phyloP scores from a whole-genome alignment of 2,329 filamentous ascomycete species.

The Colletotrichum salicis region DNA sequence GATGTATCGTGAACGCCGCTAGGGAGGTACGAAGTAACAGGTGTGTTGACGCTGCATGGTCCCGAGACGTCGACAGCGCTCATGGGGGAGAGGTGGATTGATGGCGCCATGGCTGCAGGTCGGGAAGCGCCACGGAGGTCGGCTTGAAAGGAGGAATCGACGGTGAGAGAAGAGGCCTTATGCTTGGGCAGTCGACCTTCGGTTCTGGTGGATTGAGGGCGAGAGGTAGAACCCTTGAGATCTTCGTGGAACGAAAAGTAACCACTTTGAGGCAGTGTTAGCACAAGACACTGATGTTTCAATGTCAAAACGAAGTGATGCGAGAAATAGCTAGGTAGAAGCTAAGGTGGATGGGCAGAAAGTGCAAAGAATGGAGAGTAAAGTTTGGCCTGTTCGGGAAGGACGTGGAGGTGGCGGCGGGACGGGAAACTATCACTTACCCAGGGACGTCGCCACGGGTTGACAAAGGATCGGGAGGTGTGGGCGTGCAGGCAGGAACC shows the following conservation, averaged over 20 bases:
- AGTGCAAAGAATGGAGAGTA: no score
- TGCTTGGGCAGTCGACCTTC: conserved; percentile 53
- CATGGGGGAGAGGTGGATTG: conserved; percentile 19
- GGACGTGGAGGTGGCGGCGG: not conserved
- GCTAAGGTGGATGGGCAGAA: no score
- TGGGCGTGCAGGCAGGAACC: conserved; percentile 49
- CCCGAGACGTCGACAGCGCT: conserved; percentile 36
- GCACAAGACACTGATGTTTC: not conserved
- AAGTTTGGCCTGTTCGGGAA: not conserved
- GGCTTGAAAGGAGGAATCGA: conserved; percentile 38
- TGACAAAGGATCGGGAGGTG: conserved; percentile 62
- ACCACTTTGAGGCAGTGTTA: conserved; percentile 47
- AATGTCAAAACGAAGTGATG: not conserved
- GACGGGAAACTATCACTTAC: conserved; percentile 52
- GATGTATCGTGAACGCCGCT: conserved; percentile 58
- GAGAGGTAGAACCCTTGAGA: conserved; percentile 56
- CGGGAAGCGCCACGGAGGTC: conserved; percentile 14
- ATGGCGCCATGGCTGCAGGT: conserved; percentile 35
- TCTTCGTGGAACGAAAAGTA: conserved; percentile 72
- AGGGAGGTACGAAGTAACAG: conserved; percentile 63
- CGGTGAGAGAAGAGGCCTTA: conserved; percentile 47
- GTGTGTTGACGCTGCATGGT: conserved; percentile 49
- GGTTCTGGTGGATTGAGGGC: conserved; percentile 59
- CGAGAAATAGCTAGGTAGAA: no score
- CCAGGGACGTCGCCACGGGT: conserved; percentile 68